These are phyloP conservation scores for Alternaria brassicicola DNA, from an alignment of 2,329 filamentous ascomycete species.

Conservation along the genomic window DNA sequence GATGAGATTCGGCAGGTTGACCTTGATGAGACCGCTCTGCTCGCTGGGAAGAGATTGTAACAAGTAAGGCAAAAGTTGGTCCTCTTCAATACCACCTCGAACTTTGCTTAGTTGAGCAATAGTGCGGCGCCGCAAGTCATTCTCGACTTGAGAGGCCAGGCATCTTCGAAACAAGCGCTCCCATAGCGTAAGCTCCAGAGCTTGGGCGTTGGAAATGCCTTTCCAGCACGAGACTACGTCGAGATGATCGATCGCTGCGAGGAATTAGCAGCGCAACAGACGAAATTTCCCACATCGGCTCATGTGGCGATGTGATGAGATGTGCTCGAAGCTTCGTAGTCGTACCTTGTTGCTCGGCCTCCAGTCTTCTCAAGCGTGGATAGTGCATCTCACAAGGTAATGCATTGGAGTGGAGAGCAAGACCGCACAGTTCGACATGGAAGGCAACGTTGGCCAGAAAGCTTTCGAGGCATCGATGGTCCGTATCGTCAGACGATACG, in stretches of 20 bases:
- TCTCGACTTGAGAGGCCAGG: constrained; percentile 26
- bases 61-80: constrained; percentile 17
- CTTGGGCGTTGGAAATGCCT: constrained; percentile 34
- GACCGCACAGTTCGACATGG: constrained; percentile 24
- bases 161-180: constrained; percentile 33
- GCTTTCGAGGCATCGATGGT: constrained; percentile 4
- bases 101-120: constrained; percentile 6
- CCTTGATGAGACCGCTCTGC: constrained; percentile 18
- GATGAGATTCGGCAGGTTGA: constrained; percentile 31
- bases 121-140: constrained; percentile 21
- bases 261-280: neutral
- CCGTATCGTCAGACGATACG: neutral
- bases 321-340: neutral
- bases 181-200: constrained; percentile 42
- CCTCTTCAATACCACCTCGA: constrained; percentile 6
- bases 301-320: neutral
- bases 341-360: constrained; percentile 15
- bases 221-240: constrained; percentile 48
- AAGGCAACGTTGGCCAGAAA: constrained; percentile 17
- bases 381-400: constrained; percentile 24
- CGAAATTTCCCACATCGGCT: neutral
- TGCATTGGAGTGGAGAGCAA: constrained; percentile 14
- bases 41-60: constrained; percentile 14
- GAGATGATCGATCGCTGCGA: constrained; percentile 33
- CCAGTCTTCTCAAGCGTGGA: constrained; percentile 35